Base-by-base conservation (phyloP, 2,329 filamentous ascomycete species). In the Penicillium digitatum region DNA sequence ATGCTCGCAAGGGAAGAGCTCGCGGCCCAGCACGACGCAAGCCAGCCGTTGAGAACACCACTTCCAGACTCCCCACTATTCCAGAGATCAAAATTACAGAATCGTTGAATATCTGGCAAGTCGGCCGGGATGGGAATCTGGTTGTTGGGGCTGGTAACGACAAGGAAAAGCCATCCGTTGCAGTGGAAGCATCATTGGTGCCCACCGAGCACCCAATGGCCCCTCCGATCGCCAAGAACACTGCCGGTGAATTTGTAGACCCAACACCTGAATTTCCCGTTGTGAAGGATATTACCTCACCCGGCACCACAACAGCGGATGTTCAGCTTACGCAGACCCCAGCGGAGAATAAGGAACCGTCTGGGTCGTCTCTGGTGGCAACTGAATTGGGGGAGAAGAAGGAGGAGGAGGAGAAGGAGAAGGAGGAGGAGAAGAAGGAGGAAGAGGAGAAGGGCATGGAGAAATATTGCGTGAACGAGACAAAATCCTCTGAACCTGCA, bases 1-100 rank as follows among this genome's bases (percentile, higher is more conserved):
- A 99, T 78, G 91, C 92, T 34, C 84, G 94, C 62, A 97, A 97
- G 77, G 86, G 91, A 24, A 83, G 94, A 62, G 94, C 94, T 22
- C 87, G 90, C 61, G 94, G 94, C 11, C 94, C 94, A 16, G 86
- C 90, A 63, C 83, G 91, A 62, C 82, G 91, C 68, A 87, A 84
- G 68, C 82, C 84, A 20, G 82, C 82, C 16, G 77, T 74, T 22
- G 84, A 88, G 24, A 83, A 85, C 29, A 78, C 81, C 11, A 81
- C 68, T 44, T 66, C 63, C 8, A 63, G 58, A 48, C 64, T 72
- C 10, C 69, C 68, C 14, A 61, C 67, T 6, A 69, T 70, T n/a
- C 70, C 72, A 2, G 71, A 74, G 53, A 64, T 75, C 53, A 71
- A 66, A 52, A 69, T 75, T 38, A 72, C 72, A 18, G 68, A 69